Conservation (phyloP, 2,329 filamentous ascomycete species). For the Trichoderma cornu-damae region DNA sequence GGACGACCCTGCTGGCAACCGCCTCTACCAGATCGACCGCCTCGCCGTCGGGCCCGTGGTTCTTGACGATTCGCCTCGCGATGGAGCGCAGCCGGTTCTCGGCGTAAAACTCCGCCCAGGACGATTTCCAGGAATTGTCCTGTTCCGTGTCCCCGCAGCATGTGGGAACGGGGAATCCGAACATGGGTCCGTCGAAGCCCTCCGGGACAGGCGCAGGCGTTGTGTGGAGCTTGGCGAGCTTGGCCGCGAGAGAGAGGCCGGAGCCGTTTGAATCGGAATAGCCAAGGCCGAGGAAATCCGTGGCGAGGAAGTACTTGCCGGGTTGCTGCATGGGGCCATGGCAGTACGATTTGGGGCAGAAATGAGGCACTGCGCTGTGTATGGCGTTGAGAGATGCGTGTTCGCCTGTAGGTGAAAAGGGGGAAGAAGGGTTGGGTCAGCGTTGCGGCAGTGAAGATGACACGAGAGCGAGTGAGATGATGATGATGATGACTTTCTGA, state of each 20-base stretch:
- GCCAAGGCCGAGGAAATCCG: conserved; percentile 71
- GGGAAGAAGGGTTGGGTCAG: too few species aligned
- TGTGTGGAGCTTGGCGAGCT: conserved; percentile 73
- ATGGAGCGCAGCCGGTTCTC: conserved; percentile 68
- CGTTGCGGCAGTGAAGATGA: background rate
- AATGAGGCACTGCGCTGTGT: conserved; percentile 60
- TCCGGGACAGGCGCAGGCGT: conserved; percentile 63
- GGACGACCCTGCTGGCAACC: conserved; percentile 62
- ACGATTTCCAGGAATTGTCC: conserved; percentile 65
- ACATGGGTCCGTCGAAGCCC: conserved; percentile 56
- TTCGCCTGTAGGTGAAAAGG: conserved; percentile 56
- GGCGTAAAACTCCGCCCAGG: conserved; percentile 84
- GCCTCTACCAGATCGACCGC: conserved; percentile 59
- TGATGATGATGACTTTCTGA: too few species aligned
- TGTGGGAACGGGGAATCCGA: conserved; percentile 79
- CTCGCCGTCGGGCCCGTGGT: conserved; percentile 60
- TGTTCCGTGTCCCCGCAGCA: conserved; percentile 84
- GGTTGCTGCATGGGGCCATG: conserved; percentile 58
- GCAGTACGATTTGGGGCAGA: conserved; percentile 72
- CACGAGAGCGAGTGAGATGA: background rate
- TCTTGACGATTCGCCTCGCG: conserved; percentile 49
- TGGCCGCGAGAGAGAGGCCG: conserved; percentile 60
- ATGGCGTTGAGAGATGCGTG: conserved; percentile 81
- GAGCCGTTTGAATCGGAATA: conserved; percentile 40
- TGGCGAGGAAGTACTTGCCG: conserved; percentile 55